Conservation (phyloP, 2,329 filamentous ascomycete species). For the Trichoderma semiorbis region DNA sequence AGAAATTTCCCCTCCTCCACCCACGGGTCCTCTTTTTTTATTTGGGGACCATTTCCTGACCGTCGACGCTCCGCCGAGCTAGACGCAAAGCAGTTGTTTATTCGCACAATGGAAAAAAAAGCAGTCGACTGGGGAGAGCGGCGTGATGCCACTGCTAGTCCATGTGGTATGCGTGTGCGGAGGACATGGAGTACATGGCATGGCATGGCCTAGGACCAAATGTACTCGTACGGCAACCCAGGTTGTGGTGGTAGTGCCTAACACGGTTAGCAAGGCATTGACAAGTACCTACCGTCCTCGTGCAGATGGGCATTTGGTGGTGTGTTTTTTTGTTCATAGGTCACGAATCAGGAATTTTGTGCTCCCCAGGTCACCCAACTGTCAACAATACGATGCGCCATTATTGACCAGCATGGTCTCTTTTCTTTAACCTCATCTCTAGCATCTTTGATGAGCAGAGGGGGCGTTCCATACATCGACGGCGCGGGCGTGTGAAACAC, state of each 20-base stretch:
- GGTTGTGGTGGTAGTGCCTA: neutral
- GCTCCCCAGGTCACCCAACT: neutral
- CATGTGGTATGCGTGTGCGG: neutral
- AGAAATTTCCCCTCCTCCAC: constrained; percentile 7
- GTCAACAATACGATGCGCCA: neutral
- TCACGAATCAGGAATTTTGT: neutral
- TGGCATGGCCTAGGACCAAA: neutral
- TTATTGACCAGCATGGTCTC: neutral
- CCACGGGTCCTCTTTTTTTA: neutral
- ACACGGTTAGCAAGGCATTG: neutral
- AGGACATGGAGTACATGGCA: neutral
- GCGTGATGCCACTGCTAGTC: neutral
- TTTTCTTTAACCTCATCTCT: neutral
- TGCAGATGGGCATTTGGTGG: neutral
- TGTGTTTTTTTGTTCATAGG: neutral
- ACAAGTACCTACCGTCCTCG: neutral
- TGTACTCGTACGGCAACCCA: neutral
- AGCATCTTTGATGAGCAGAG: neutral
- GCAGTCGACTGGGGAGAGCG: neutral
- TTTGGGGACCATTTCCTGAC: neutral
- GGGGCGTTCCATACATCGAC: neutral
- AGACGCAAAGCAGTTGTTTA: neutral
- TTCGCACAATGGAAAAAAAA: neutral
- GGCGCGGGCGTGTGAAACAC: constrained; percentile 8
- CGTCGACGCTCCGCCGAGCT: neutral